These are phyloP conservation scores for Aspergillus glaucus DNA, from an alignment of 2,329 filamentous ascomycete genomes.

Conservation along the genomic window DNA sequence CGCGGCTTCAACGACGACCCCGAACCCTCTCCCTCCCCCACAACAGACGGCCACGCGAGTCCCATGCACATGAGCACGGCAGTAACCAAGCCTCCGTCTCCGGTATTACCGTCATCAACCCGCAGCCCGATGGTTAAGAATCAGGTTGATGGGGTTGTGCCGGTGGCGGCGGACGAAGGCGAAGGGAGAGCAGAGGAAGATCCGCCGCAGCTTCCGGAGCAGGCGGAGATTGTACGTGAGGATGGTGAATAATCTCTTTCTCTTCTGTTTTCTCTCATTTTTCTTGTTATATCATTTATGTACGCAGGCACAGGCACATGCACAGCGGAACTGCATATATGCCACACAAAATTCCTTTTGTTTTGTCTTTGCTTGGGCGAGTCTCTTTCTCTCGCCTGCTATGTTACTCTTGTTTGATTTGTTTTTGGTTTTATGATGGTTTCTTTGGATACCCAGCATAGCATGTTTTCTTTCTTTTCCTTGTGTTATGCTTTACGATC, in stretches of 20 bases:
- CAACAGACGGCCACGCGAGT: slow-evolving; percentile 16
- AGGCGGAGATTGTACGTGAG: not conserved
- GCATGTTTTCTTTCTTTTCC: slow-evolving; percentile 8
- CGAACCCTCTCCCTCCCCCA: slow-evolving; percentile 11
- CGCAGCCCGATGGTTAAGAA: not conserved
- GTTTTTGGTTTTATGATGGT: not conserved
- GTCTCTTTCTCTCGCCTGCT: not conserved
- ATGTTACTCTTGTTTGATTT: not conserved
- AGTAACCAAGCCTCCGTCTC: slow-evolving; percentile 1
- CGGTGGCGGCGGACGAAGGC: not conserved
- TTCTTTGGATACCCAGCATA: slow-evolving; percentile 27
- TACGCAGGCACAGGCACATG: too few relatives aligned
- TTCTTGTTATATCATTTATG: not conserved
- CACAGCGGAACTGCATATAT: not conserved
- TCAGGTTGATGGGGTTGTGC: not conserved
- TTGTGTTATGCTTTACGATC: not conserved
- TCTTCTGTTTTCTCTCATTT: not conserved
- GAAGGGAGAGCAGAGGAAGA: not conserved
- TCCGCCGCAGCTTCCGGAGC: not conserved
- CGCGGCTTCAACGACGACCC: slow-evolving; percentile 61
- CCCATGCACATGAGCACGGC: slow-evolving; percentile 20
- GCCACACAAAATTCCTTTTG: not conserved
- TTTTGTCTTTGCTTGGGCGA: not conserved
- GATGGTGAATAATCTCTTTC: not conserved
- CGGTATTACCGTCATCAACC: not conserved